Evolutionary conservation across 257 asterid genomes (phyloP).

Genomic region (Rhazya stricta): DNA sequence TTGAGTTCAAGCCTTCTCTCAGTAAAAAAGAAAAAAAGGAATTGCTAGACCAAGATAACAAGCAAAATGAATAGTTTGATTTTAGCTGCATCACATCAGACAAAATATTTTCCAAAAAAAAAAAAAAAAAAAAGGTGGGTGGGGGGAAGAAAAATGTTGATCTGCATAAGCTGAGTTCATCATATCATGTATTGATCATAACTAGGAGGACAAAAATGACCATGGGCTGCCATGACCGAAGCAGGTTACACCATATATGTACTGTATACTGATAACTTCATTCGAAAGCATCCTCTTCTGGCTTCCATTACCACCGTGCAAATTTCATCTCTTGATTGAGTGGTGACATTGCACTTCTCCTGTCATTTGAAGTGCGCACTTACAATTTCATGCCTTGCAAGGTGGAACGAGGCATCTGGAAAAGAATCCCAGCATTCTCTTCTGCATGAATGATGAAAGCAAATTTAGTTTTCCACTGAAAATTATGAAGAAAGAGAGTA

Average conservation of each 20-base stretch:
- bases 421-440: conserved; percentile 73
- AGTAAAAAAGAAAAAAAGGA: too few species aligned
- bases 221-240: background rate
- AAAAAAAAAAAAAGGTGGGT: too few species aligned
- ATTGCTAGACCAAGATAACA: too few species aligned
- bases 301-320: too few species aligned
- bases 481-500: background rate
- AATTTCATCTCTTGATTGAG: background rate
- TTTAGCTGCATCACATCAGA: too few species aligned
- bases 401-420: conserved; percentile 85
- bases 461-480: background rate
- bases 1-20: too few species aligned
- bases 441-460: conserved; percentile 38
- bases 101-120: too few species aligned
- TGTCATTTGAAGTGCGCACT: background rate
- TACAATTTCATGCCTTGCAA: conserved; percentile 45
- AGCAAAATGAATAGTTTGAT: too few species aligned
- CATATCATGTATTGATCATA: background rate
- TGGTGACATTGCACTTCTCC: background rate
- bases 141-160: too few species aligned
- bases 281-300: too few species aligned
- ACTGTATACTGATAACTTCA: too few species aligned
- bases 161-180: background rate
- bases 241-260: too few species aligned
- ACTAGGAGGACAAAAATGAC: background rate